These are phyloP conservation scores for Metarhizium sp. DNA, from an alignment of 2,329 filamentous ascomycete genomes.

Conservation along the genomic window DNA sequence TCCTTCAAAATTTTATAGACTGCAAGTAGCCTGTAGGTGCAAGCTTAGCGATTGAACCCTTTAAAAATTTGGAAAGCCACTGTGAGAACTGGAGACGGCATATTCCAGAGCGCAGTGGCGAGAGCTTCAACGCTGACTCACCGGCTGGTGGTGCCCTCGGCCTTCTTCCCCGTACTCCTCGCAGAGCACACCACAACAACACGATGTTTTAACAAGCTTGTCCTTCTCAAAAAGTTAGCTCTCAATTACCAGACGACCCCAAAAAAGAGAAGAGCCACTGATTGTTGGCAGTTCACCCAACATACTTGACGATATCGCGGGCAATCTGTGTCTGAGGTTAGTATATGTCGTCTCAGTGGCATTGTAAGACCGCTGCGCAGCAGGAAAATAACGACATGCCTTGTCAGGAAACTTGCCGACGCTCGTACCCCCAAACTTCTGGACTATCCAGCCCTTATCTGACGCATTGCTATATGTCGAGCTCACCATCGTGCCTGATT, in stretches of 20 bases:
- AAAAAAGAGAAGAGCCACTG: neutral
- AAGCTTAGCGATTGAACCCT: neutral
- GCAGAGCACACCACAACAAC: slow-evolving; percentile 94
- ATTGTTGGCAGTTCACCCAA: neutral
- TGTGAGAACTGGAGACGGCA: neutral
- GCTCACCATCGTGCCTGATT: slow-evolving; percentile 19
- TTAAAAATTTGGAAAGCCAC: neutral
- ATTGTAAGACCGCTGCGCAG: neutral
- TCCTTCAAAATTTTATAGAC: slow-evolving; percentile 48
- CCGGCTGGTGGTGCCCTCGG: slow-evolving; percentile 91
- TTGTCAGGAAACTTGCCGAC: slow-evolving; percentile 86
- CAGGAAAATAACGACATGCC: slow-evolving; percentile 25
- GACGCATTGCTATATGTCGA: slow-evolving; percentile 25
- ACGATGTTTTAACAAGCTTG: slow-evolving; percentile 54
- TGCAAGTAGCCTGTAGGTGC: slow-evolving; percentile 39
- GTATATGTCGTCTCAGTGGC: neutral
- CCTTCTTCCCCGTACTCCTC: slow-evolving; percentile 87
- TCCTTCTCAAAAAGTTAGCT: slow-evolving; percentile 13
- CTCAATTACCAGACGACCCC: neutral
- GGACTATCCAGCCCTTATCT: slow-evolving; percentile 65
- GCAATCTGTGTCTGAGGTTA: slow-evolving; percentile 25
- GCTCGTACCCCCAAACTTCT: slow-evolving; percentile 93
- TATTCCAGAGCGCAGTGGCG: neutral
- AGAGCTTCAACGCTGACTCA: slow-evolving; percentile 36
- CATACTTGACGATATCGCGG: slow-evolving; percentile 33